A percentile compares a stretch with the other conserved stretches of the same genome.
Conservation (phyloP, 306 rosid species). For the Inga laurina region DNA sequence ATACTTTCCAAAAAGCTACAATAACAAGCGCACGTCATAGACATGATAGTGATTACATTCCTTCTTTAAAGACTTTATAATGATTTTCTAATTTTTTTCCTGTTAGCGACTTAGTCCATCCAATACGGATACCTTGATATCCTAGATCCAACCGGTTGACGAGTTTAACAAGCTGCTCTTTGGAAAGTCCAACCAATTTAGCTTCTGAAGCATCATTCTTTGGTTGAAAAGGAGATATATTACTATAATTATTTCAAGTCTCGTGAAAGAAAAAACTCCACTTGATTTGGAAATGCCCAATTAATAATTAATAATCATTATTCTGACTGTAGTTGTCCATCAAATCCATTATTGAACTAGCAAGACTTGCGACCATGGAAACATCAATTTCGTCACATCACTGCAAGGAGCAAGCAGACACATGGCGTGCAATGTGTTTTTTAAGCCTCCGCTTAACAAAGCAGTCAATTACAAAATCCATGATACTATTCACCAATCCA, state of each 20-base stretch:
- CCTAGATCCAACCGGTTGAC: background rate
- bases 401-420: background rate
- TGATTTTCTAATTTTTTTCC: background rate
- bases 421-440: conserved; percentile 11
- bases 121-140: background rate
- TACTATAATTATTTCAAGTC: background rate
- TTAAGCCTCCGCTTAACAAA: background rate
- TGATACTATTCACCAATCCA: conserved; percentile 34
- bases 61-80: too few species aligned
- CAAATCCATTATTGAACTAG: background rate
- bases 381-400: background rate
- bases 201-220: background rate
- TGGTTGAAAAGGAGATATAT: background rate
- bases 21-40: too few species aligned
- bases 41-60: too few species aligned
- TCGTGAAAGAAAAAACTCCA: background rate
- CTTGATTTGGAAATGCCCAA: background rate
- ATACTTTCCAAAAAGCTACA: too few species aligned
- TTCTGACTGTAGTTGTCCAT: background rate
- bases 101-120: background rate
- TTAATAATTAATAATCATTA: background rate
- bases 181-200: background rate
- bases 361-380: background rate
- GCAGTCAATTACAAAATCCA: conserved; percentile 30
- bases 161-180: background rate